Evolutionary conservation across 768 basidiomycete genomes (phyloP).

Genomic region (Nidula microcarpa): DNA sequence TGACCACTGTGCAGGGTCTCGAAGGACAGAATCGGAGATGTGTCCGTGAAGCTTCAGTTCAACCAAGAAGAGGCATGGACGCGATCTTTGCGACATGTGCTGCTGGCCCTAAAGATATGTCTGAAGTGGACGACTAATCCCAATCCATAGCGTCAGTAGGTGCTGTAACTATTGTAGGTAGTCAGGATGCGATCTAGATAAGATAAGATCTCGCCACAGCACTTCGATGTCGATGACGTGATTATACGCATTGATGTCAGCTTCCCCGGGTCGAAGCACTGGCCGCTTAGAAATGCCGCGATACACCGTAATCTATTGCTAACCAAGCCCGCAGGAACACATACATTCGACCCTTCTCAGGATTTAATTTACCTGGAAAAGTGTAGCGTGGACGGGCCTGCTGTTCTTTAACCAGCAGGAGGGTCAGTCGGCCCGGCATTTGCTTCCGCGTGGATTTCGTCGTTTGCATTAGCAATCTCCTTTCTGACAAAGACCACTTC

Average conservation of each 20-base stretch:
- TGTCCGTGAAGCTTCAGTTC: conserved; percentile 91
- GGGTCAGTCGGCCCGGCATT: conserved; percentile 15
- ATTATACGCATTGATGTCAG: conserved; percentile 7
- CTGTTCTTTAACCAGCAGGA: background rate
- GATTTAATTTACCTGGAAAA: too few species aligned
- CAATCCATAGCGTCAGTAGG: conserved; percentile 39
- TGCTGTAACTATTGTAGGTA: background rate
- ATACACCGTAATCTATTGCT: too few species aligned
- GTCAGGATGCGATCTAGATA: conserved; percentile 1
- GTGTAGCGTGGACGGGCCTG: background rate
- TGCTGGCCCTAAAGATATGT: conserved; percentile 84
- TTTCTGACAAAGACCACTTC: conserved; percentile 1
- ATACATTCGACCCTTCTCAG: too few species aligned
- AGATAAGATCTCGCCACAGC: background rate
- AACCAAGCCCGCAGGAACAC: too few species aligned
- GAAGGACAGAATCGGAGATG: conserved; percentile 95
- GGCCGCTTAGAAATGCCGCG: too few species aligned
- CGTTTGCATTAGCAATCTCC: conserved; percentile 14
- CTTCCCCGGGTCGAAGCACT: too few species aligned
- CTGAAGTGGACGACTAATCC: conserved; percentile 84
- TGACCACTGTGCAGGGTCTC: conserved; percentile 53
- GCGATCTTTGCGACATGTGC: conserved; percentile 84
- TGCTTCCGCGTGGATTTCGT: conserved; percentile 9
- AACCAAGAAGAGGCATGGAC: conserved; percentile 97
- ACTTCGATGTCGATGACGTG: conserved; percentile 17